Conservation (phyloP, 2,329 filamentous ascomycete species). For the Cordyceps farinosa region DNA sequence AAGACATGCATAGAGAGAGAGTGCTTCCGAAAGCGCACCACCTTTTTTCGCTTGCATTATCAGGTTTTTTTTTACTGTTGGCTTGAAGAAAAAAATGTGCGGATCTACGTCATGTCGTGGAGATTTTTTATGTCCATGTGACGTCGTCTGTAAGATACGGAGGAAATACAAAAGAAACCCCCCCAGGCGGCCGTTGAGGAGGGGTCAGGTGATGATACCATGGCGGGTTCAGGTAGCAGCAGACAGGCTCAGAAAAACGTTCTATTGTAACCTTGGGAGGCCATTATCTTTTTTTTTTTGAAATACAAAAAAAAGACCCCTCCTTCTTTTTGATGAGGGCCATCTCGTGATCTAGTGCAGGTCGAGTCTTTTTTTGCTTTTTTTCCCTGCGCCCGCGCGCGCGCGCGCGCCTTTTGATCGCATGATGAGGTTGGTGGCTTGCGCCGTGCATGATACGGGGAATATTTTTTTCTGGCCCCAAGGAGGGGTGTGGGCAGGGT, state of each 20-base stretch:
- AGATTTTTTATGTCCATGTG: constrained; percentile 4
- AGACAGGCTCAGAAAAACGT: too few species aligned
- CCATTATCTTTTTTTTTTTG: neutral
- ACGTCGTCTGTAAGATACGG: neutral
- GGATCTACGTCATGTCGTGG: neutral
- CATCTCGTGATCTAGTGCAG: neutral
- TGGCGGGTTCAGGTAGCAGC: neutral
- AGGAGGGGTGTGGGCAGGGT: neutral
- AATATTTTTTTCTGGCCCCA: neutral
- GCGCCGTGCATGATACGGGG: neutral
- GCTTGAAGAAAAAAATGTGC: neutral
- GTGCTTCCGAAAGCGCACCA: neutral
- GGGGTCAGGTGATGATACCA: neutral
- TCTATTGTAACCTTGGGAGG: neutral
- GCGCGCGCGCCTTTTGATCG: neutral
- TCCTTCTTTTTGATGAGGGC: neutral
- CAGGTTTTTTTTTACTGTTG: neutral
- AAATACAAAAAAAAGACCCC: neutral
- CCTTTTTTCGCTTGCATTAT: neutral
- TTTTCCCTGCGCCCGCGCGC: neutral
- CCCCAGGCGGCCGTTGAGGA: neutral
- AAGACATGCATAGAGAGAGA: constrained; percentile 2
- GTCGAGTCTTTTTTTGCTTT: neutral
- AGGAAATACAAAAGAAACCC: neutral
- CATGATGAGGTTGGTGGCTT: constrained; percentile 6